Base-by-base conservation (phyloP, 78 protist genomes). In the Dictyostelium brefeldianum region DNA sequence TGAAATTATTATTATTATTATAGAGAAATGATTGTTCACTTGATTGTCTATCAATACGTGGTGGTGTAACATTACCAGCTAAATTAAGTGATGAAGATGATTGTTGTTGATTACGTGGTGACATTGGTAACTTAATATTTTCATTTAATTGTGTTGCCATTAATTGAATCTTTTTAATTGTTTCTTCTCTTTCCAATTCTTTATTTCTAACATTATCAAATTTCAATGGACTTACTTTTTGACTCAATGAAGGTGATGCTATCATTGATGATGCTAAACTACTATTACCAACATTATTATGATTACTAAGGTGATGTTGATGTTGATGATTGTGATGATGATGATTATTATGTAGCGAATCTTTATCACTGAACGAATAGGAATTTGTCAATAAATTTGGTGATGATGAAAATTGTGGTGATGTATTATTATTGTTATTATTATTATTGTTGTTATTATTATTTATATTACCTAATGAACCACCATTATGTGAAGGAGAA, bases 301-400 rank as follows among this genome's bases (percentile, higher is more conserved):
- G 67, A n/a, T 57, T 22, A 1, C 31, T 20, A 0, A 12, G 43
- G 1, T 67, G 75, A 4, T 25, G 48, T 18, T 17, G 79, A 43
- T 73, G 79, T n/a, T 71, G 79, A 9, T 20, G 79, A 15, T 11
- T 3, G 3, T 18, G 2, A 18, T 59, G 2, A 18, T 59, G 1
- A 36, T 36, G 43, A 36, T 36, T 36, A 36, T 2, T 36, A 36
- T 70, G 50, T 70, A 41, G 36, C 17, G 25, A 27, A 15, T 70
- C 46, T 70, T 73, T 36, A 46, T n/a, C 51, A n/a, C 41, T 73
- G 12, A 73, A 67, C 18, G 79, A 36, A 73, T 73, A 73, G 20
- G 79, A 73, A n/a, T 47, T 36, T 22, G 79, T 29, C n/a, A 43
- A 43, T 31, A 78, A 18, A 56, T 78, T 78, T 78, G 83, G 83